Base-by-base conservation (phyloP, 2,329 filamentous ascomycete species). In the Pezicula radicicola region DNA sequence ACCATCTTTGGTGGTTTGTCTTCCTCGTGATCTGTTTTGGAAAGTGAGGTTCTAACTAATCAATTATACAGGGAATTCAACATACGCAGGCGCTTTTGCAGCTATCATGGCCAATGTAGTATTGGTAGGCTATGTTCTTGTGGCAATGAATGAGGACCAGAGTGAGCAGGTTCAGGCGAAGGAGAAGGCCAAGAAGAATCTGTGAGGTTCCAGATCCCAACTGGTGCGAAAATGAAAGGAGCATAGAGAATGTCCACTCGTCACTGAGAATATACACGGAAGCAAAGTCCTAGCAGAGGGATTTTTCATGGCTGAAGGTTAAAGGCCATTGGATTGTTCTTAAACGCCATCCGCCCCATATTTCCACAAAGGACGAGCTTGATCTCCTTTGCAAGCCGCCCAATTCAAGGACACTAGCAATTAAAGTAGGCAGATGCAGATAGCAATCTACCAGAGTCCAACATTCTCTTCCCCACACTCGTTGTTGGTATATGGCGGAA, bases 41-140 rank as follows among this genome's bases (percentile, higher is more conserved):
- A 15, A n/a, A 46, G 13, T 1, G 9, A n/a, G 15, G 45, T 36
- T 25, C 10, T n/a, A 33, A 42, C 30, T 28, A 25, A 44, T 18
- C 30, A 30, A 44, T 18, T 10, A 5, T 19, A 45, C 52, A 96
- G 93, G 91, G 60, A 96, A 96, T 70, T 81, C 91, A 13, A 96
- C 92, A 2, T 93, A 85, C 62, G 91, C 92, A 3, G 94, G 92
- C 13, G 91, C 84, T 1, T 75, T 88, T 33, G 94, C 94, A 1
- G 94, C 94, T 18, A 73, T 97, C 47, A 84, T 95, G 68, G 94
- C 94, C 12, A 99, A 99, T 63, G 81, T 95, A 2, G 91, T 99
- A 3, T 75, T 99, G 47, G 81, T 97, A 52, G 84, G 80, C n/a
- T 99, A 97, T 70, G 83, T 97, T 41, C 74, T 97, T 51, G 90